Conservation (phyloP, 345 rosid genomes). For the Populus pruinosa region DNA sequence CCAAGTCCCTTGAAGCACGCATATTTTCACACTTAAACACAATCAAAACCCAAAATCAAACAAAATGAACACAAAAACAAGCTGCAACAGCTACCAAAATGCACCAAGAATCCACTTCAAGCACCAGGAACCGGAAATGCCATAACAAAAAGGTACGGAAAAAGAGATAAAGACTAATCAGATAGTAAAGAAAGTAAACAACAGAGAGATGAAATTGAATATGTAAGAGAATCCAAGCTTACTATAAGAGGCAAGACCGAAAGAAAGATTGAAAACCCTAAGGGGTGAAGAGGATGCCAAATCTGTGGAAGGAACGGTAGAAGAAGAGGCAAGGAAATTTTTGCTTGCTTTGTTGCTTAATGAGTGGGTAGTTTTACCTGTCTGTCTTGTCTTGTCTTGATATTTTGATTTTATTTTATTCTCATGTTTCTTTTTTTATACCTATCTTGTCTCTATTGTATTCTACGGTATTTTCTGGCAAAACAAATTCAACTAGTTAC, state of each 20-base stretch:
- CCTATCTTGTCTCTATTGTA: not conserved
- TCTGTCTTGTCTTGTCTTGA: conserved; percentile 20
- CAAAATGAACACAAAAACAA: not conserved
- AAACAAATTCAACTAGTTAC: not conserved
- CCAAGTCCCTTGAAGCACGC: conserved; percentile 11
- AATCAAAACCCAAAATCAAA: not conserved
- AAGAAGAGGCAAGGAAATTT: conserved; percentile 23
- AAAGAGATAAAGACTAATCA: not conserved
- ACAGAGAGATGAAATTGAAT: not conserved
- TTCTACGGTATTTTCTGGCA: too few species aligned
- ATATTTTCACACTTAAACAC: not conserved
- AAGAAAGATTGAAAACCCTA: conserved; percentile 18
- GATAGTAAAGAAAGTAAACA: not conserved
- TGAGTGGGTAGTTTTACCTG: conserved; percentile 8
- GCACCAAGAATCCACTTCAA: conserved; percentile 1
- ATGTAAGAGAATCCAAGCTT: conserved; percentile 19
- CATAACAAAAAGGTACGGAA: conserved; percentile 2
- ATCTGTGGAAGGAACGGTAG: conserved; percentile 18
- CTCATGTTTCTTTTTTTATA: not conserved
- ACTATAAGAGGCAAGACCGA: conserved; percentile 10
- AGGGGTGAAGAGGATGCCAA: conserved; percentile 18
- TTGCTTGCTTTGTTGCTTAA: conserved; percentile 12
- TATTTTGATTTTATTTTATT: not conserved
- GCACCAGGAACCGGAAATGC: conserved; percentile 6
- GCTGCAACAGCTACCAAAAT: not conserved